Base-by-base conservation (phyloP, 2,329 filamentous ascomycete species). In the Aspergillus flavus region DNA sequence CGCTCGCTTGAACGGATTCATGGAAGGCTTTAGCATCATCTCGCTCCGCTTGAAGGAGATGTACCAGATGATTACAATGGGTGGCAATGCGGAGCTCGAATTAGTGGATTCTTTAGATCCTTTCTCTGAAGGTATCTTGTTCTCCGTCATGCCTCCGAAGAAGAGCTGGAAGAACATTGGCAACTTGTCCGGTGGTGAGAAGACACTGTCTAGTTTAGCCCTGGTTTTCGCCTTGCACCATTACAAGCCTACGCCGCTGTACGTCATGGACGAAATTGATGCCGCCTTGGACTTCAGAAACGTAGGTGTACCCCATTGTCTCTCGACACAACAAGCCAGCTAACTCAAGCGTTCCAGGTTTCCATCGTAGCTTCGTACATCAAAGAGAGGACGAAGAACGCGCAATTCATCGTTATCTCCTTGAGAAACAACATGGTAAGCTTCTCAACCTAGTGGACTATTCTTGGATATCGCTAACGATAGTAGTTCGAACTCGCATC, bases 11-110 rank as follows among this genome's bases (percentile, higher is more conserved):
- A 94, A 97, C 71, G 94, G 95, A 41, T 99, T 99, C 85, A 98
- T 98, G 94, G 93, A 96, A 75, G 95, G 96, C 45, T 98, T 99
- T 82, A 91, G 90, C 73, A 91, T 88, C 66, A 99, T 99, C 78
- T 98, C 94, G 1, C 84, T 97, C 28, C 91, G 94, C 0, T 85
- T 99, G 53, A 99, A 99, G 83, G 95, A 99, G 75, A 99, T 99
- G 95, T 99, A 99, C 81, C 95, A 99, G 77, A 97, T 99, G 94
- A 99, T 99, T 77, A 99, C 95, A 26, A 98, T 99, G 93, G 95
- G 95, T 65, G 95, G 95, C 61, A 99, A 99, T 72, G 95, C 95
- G 0, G 95, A 99, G 81, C 87, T 99, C 14, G 96, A 99, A 78
- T 88, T 99, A 28, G 95, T 99, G 46, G 95, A 99, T 81, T 94